Conservation (phyloP, 352 stramenopile species). For the Globisporangium viniferum region DNA sequence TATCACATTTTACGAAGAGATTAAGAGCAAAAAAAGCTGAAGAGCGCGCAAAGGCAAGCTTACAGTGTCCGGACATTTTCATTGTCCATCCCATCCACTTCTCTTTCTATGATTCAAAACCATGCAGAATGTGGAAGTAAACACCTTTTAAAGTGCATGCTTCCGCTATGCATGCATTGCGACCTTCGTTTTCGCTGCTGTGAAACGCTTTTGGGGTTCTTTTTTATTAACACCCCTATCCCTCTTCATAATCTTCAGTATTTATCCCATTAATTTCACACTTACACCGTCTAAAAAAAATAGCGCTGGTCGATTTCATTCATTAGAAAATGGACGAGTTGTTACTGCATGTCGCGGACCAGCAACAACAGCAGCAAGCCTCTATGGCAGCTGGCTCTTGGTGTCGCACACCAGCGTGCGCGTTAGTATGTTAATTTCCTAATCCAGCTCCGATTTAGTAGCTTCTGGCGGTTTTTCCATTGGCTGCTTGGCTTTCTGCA, state of each 20-base stretch:
- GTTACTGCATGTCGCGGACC: neutral
- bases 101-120: neutral
- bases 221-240: neutral
- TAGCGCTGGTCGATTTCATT: neutral
- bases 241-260: neutral
- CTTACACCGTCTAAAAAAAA: neutral
- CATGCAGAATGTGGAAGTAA: neutral
- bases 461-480: neutral
- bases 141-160: neutral
- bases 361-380: neutral
- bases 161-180: neutral
- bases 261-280: neutral
- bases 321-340: too few species aligned
- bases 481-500: neutral
- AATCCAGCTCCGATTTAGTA: neutral
- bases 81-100: too few species aligned
- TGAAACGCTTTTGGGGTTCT: neutral
- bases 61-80: too few species aligned
- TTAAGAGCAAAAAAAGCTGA: too few species aligned
- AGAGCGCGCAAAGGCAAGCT: too few species aligned
- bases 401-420: neutral
- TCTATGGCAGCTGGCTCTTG: neutral
- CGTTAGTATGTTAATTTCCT: neutral
- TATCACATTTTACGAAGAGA: too few species aligned
- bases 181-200: neutral